A percentile compares a stretch with the other conserved stretches of the same genome.
Evolutionary conservation across 352 stramenopile species (phyloP).

Genomic region (Pythium scleroteichum): DNA sequence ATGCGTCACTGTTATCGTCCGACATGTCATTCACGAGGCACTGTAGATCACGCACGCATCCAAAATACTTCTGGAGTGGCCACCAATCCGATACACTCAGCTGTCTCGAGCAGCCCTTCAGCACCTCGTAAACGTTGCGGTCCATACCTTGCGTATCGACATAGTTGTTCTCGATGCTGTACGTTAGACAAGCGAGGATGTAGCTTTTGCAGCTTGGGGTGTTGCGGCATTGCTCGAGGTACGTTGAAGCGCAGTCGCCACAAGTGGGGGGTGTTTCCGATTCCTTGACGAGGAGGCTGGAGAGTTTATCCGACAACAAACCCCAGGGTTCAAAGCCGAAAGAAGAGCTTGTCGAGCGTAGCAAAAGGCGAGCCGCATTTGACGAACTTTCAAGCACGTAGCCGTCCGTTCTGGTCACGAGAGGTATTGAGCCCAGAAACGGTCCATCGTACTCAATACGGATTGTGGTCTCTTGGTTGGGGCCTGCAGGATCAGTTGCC

Average conservation of each 20-base stretch:
- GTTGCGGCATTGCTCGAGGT: neutral
- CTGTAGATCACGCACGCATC: conserved; percentile 14
- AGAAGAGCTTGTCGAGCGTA: neutral
- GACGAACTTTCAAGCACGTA: neutral
- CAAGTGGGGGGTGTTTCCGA: neutral
- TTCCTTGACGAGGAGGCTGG: neutral
- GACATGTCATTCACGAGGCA: conserved; percentile 1
- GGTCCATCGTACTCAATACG: neutral
- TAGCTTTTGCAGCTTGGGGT: conserved; percentile 3
- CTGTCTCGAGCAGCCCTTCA: conserved; percentile 1
- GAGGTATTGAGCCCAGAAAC: conserved; percentile 4
- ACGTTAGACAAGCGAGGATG: conserved; percentile 17
- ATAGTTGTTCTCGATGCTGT: conserved; percentile 8
- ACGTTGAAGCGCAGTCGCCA: neutral
- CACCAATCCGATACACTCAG: conserved; percentile 6
- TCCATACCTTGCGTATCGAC: neutral
- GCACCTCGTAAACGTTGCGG: conserved; percentile 1
- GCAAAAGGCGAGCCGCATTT: neutral
- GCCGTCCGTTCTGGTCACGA: neutral
- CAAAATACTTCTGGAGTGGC: conserved; percentile 15
- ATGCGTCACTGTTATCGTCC: neutral
- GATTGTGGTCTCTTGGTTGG: neutral
- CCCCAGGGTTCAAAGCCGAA: neutral
- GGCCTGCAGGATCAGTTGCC: neutral
- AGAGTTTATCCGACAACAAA: conserved; percentile 5